Conservation (phyloP, 305 asterid genomes). For the Stenogyne calaminthoides region DNA sequence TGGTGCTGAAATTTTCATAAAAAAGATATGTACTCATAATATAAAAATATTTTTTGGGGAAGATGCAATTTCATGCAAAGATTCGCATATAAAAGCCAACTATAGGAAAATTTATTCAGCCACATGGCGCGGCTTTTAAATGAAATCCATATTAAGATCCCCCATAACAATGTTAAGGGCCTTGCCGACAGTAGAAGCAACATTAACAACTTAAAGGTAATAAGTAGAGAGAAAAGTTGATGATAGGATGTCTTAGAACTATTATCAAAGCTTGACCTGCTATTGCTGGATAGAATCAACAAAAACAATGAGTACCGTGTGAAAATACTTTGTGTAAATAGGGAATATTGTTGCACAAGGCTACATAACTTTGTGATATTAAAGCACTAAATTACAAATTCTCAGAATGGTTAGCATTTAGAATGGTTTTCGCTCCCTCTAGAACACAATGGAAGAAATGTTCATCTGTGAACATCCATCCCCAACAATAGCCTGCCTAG, state of each 20-base stretch:
- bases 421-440: neutral
- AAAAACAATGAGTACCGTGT: neutral
- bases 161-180: neutral
- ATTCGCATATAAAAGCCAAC: neutral
- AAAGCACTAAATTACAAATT: neutral
- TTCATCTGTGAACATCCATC: neutral
- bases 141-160: neutral
- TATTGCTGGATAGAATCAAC: slow-evolving; percentile 1
- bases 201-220: neutral
- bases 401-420: neutral
- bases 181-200: slow-evolving; percentile 4
- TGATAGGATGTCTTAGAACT: neutral
- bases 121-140: neutral
- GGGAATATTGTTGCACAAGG: neutral
- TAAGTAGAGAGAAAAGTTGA: neutral
- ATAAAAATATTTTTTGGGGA: neutral
- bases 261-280: neutral
- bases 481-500: slow-evolving; percentile 12
- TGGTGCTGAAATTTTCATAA: neutral
- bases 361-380: neutral
- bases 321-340: neutral
- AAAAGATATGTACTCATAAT: slow-evolving; percentile 7
- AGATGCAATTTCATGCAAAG: neutral
- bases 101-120: slow-evolving; percentile 3
- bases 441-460: neutral